Conservation (phyloP, 2,329 filamentous ascomycete genomes). For the Trichoderma afroharzianum region DNA sequence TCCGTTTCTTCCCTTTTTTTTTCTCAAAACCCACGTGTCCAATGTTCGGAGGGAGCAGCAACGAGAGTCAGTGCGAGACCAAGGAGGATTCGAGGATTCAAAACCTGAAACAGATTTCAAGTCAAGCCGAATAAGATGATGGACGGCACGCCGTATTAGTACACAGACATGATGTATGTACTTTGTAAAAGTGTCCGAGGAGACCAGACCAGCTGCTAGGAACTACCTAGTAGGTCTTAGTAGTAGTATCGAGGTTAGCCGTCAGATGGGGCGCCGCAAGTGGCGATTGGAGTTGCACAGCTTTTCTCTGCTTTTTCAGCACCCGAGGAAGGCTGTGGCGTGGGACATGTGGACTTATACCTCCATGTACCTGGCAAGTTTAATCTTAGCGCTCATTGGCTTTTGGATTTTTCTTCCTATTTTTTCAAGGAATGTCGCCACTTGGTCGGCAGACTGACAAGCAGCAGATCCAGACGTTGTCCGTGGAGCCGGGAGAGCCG, state of each 20-base stretch:
- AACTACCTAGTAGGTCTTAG: neutral
- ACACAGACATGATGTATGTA: neutral
- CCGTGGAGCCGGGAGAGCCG: slow-evolving; percentile 4
- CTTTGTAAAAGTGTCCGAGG: neutral
- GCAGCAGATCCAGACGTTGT: neutral
- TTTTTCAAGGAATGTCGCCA: slow-evolving; percentile 6
- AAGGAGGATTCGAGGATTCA: neutral
- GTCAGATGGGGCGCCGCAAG: neutral
- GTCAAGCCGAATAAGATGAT: neutral
- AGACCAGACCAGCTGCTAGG: neutral
- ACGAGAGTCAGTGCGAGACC: neutral
- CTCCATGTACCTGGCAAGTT: neutral
- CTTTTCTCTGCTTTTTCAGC: neutral
- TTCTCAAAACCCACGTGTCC: neutral
- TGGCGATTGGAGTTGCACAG: neutral
- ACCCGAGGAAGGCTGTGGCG: neutral
- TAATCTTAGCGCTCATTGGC: neutral
- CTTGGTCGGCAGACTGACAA: slow-evolving; percentile 2
- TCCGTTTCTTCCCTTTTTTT: neutral
- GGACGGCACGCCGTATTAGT: neutral
- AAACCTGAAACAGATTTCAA: neutral
- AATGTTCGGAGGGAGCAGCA: neutral
- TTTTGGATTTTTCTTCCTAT: neutral
- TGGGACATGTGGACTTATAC: neutral
- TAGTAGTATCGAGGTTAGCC: neutral